These are phyloP conservation scores for Marasmius oreades DNA, from an alignment of 1,284 basidiomycete genomes.

Conservation along the genomic window DNA sequence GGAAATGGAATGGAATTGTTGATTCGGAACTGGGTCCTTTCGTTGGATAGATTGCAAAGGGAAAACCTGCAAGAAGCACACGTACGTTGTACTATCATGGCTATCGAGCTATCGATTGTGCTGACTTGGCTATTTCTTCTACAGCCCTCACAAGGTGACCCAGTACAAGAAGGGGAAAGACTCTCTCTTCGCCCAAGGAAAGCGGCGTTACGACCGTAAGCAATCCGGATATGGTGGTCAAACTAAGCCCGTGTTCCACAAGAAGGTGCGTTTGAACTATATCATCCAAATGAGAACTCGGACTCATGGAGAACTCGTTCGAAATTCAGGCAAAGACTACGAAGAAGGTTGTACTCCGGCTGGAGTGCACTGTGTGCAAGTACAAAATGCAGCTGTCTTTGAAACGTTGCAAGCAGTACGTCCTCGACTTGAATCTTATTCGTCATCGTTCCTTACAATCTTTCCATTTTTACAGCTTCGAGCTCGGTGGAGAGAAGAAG, in stretches of 20 bases:
- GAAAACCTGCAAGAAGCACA: constrained; percentile 98
- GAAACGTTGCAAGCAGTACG: constrained; percentile 99
- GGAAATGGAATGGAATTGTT: neutral
- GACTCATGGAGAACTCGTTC: neutral
- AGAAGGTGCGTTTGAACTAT: constrained; percentile 66
- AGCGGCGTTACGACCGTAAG: constrained; percentile 99
- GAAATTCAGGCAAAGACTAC: constrained; percentile 82
- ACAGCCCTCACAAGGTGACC: constrained; percentile 91
- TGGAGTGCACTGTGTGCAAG: constrained; percentile 99
- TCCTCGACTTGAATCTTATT: constrained; percentile 19
- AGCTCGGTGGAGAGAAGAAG: constrained; percentile 99
- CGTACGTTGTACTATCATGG: constrained; percentile 51
- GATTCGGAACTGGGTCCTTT: constrained; percentile 2
- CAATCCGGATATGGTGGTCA: constrained; percentile 99
- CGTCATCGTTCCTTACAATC: neutral
- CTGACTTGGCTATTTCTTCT: neutral
- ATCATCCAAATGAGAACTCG: neutral
- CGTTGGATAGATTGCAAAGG: constrained; percentile 85
- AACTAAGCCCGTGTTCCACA: constrained; percentile 99
- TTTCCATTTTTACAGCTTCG: constrained; percentile 65
- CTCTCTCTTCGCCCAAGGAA: constrained; percentile 95
- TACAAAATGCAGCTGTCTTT: constrained; percentile 95
- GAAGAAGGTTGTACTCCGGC: constrained; percentile 97
- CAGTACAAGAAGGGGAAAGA: constrained; percentile 99
- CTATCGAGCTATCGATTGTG: constrained; percentile 8